Percentiles rank a stretch among this genome's conserved stretches.
Evolutionary conservation across 345 rosid species (phyloP).

Genomic region (Salix exigua): DNA sequence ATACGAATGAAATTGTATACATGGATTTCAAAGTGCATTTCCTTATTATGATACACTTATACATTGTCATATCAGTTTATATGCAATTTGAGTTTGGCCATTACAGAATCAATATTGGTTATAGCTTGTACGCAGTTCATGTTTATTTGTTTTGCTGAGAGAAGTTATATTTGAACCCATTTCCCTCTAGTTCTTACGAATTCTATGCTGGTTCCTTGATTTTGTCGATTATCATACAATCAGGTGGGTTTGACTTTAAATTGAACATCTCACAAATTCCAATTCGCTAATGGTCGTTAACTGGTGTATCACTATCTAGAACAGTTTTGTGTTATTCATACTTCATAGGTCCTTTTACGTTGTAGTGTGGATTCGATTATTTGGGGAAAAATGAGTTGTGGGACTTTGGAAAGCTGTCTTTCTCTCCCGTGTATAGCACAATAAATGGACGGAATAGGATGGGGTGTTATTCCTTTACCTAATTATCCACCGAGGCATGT

Average conservation of each 20-base stretch:
- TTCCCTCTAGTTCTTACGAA: background rate
- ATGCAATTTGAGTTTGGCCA: background rate
- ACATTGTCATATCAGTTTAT: background rate
- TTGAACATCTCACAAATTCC: background rate
- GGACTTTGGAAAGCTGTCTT: background rate
- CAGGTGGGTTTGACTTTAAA: background rate
- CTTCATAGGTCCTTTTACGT: background rate
- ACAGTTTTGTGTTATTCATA: background rate
- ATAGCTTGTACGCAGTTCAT: background rate
- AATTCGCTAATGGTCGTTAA: background rate
- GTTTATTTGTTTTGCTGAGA: background rate
- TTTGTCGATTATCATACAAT: background rate
- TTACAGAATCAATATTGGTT: background rate
- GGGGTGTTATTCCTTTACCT: background rate
- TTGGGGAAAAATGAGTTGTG: background rate
- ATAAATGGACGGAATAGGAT: background rate
- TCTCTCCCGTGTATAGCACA: background rate
- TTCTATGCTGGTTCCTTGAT: background rate
- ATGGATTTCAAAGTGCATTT: background rate
- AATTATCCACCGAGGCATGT: background rate
- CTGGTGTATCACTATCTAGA: background rate
- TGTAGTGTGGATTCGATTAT: background rate
- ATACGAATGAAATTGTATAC: background rate
- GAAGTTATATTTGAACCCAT: background rate
- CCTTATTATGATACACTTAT: background rate